Conservation (phyloP, 1,139 yeast genomes). For the Pichia sp. region DNA sequence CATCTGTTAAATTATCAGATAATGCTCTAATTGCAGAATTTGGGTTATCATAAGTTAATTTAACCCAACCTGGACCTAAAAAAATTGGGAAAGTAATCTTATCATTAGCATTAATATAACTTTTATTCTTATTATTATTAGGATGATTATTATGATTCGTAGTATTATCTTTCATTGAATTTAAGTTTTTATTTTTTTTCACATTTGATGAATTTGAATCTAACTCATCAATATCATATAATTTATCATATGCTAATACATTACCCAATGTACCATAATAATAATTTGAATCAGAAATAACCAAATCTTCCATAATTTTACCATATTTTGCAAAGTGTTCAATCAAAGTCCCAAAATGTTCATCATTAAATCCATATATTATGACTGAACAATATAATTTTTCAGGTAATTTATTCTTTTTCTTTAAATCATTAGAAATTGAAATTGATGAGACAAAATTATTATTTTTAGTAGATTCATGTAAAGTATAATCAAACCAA, state of each 20-base stretch:
- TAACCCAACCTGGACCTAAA: slow-evolving; percentile 85
- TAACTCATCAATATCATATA: slow-evolving; percentile 2
- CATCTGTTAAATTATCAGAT: slow-evolving; percentile 56
- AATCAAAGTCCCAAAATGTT: slow-evolving; percentile 59
- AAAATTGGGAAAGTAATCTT: slow-evolving; percentile 49
- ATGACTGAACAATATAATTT: slow-evolving; percentile 57
- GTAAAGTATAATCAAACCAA: slow-evolving; percentile 4
- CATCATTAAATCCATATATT: slow-evolving; percentile 86
- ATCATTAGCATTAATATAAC: too few relatives aligned
- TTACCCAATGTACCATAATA: slow-evolving; percentile 8
- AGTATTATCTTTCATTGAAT: too few relatives aligned
- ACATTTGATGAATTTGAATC: not conserved
- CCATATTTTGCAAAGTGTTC: slow-evolving; percentile 80
- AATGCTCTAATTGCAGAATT: slow-evolving; percentile 77
- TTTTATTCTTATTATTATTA: too few relatives aligned
- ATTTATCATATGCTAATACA: slow-evolving; percentile 5
- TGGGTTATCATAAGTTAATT: slow-evolving; percentile 72
- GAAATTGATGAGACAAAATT: not conserved
- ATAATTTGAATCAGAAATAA: slow-evolving; percentile 3
- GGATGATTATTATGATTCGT: too few relatives aligned
- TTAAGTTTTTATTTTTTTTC: too few relatives aligned
- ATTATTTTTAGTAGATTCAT: not conserved
- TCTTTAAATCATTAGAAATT: slow-evolving; percentile 1
- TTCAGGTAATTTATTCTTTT: not conserved
- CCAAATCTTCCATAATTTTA: slow-evolving; percentile 67